These are phyloP conservation scores for Aspergillus cristatus DNA, from an alignment of 495 filamentous ascomycete species.

Conservation along the genomic window DNA sequence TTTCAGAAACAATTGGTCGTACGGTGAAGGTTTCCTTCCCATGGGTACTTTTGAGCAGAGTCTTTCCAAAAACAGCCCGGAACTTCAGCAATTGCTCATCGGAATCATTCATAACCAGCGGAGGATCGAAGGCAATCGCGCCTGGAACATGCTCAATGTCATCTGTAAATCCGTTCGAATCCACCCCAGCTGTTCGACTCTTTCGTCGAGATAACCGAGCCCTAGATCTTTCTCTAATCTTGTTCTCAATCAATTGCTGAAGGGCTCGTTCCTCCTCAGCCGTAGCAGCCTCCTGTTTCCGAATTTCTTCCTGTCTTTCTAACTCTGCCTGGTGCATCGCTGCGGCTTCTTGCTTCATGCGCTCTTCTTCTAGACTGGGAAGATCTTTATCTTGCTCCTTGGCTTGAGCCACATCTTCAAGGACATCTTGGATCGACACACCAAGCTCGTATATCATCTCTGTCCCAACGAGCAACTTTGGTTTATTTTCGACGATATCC, in stretches of 20 bases:
- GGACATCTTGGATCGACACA: conserved; percentile 69
- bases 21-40: conserved; percentile 56
- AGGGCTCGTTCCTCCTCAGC: conserved; percentile 68
- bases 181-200: conserved; percentile 28
- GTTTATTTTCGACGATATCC: conserved; percentile 58
- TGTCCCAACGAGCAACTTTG: conserved; percentile 61
- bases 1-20: conserved; percentile 49
- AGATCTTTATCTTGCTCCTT: conserved; percentile 62
- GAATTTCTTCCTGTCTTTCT: conserved; percentile 42
- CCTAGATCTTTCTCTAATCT: conserved; percentile 46
- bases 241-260: conserved; percentile 67
- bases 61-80: conserved; percentile 54
- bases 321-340: conserved; percentile 45
- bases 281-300: conserved; percentile 45
- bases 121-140: conserved; percentile 61
- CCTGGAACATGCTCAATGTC: conserved; percentile 31
- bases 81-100: conserved; percentile 50
- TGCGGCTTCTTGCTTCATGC: conserved; percentile 57
- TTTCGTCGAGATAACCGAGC: conserved; percentile 28
- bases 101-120: conserved; percentile 49
- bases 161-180: conserved; percentile 21
- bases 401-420: conserved; percentile 75
- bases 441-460: conserved; percentile 90
- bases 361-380: conserved; percentile 83
- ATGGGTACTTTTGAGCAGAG: conserved; percentile 46